phyloP scores from a whole-genome alignment of 306 rosid genomes.

The Quercus agrifolia region DNA sequence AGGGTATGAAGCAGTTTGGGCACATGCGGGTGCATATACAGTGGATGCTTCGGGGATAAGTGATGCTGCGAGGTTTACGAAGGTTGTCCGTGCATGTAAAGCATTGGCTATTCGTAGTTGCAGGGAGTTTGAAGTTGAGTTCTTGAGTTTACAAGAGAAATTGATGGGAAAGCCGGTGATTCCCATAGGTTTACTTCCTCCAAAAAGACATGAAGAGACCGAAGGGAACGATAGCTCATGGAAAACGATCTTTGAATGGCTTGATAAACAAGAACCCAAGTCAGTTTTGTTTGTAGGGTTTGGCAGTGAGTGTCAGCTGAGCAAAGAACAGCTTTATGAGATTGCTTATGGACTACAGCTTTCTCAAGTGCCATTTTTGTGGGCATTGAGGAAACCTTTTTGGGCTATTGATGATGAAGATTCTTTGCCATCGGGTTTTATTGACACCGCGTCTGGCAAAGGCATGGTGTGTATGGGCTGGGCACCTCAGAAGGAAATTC shows the following conservation, averaged over 20 bases:
- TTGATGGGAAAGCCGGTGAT: slow-evolving; percentile 28
- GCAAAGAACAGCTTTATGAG: slow-evolving; percentile 31
- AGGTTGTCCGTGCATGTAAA: too few species aligned
- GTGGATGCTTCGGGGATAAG: slow-evolving; percentile 1
- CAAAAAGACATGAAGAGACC: neutral
- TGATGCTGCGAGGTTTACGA: neutral
- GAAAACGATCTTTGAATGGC: slow-evolving; percentile 34
- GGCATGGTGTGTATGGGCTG: slow-evolving; percentile 30
- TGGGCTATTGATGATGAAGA: slow-evolving; percentile 27
- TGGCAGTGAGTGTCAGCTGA: neutral
- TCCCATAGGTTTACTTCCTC: slow-evolving; percentile 26
- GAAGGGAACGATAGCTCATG: neutral
- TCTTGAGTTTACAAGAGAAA: slow-evolving; percentile 15
- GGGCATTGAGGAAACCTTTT: slow-evolving; percentile 33
- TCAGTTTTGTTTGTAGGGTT: slow-evolving; percentile 10
- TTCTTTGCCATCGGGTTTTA: slow-evolving; percentile 26
- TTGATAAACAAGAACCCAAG: slow-evolving; percentile 27
- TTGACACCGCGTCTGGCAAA: slow-evolving; percentile 18
- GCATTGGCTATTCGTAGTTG: too few species aligned
- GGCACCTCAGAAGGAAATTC: slow-evolving; percentile 39
- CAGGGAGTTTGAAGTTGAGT: slow-evolving; percentile 24
- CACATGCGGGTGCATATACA: neutral
- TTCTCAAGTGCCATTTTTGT: neutral
- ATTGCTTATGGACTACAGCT: slow-evolving; percentile 43
- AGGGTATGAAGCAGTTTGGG: neutral